Evolutionary conservation across 2,329 filamentous ascomycete genomes (phyloP).

Genomic region (Tolypocladium amazonense): DNA sequence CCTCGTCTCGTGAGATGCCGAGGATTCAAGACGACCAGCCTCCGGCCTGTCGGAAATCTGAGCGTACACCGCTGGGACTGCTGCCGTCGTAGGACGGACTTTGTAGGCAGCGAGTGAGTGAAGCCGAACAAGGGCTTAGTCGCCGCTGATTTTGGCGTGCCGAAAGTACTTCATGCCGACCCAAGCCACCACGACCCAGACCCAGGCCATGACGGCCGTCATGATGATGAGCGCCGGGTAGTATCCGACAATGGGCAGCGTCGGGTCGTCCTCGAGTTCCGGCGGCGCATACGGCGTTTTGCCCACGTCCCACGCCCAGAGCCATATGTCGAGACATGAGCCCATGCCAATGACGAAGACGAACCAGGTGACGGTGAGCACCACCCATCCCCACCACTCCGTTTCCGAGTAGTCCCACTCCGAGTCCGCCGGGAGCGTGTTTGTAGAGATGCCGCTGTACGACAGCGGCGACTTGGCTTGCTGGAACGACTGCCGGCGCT

Average conservation of each 20-base stretch:
- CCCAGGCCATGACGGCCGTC: slow-evolving; percentile 94
- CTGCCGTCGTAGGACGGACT: not conserved
- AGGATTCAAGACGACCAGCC: no score
- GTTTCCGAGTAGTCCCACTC: slow-evolving; percentile 91
- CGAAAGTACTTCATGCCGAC: slow-evolving; percentile 99
- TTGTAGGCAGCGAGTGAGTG: not conserved
- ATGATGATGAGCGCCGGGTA: slow-evolving; percentile 91
- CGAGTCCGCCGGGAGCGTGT: slow-evolving; percentile 35
- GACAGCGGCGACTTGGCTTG: slow-evolving; percentile 51
- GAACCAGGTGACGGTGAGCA: slow-evolving; percentile 83
- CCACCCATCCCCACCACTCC: slow-evolving; percentile 96
- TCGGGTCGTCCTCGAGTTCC: slow-evolving; percentile 89
- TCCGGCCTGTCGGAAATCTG: not conserved
- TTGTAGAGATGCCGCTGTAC: slow-evolving; percentile 39
- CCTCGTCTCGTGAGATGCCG: not conserved
- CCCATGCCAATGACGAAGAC: slow-evolving; percentile 97
- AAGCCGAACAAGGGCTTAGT: slow-evolving; percentile 27
- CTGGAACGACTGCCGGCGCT: slow-evolving; percentile 36
- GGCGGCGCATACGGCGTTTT: slow-evolving; percentile 92
- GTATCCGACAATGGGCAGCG: slow-evolving; percentile 90
- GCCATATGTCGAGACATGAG: slow-evolving; percentile 89
- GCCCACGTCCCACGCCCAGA: slow-evolving; percentile 98
- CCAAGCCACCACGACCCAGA: slow-evolving; percentile 97
- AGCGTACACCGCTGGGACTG: no score
- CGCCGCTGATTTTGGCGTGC: slow-evolving; percentile 77